Percentiles rank a stretch among this genome's conserved stretches.
Evolutionary conservation across 148 eudicot genomes (phyloP).

Genomic region (Vaccinium vitisidaea): DNA sequence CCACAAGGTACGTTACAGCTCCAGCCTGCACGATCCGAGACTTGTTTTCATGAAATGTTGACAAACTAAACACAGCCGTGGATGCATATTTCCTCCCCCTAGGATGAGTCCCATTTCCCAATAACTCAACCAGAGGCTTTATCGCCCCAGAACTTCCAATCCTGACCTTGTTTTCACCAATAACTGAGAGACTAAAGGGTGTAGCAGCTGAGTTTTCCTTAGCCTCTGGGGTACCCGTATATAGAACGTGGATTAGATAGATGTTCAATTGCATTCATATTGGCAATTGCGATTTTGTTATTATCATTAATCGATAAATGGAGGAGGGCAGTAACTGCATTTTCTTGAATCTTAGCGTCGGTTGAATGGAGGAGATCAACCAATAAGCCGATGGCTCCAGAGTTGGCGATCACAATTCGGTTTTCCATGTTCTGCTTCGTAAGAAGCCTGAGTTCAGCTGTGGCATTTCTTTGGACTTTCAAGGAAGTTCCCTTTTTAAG

Average conservation of each 20-base stretch:
- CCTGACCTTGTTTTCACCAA: conserved; percentile 56
- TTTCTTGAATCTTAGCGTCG: conserved; percentile 60
- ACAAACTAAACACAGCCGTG: conserved; percentile 77
- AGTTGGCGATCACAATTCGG: conserved; percentile 60
- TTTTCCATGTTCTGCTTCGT: conserved; percentile 80
- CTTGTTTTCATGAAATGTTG: conserved; percentile 67
- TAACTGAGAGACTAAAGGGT: conserved; percentile 65
- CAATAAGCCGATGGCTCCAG: conserved; percentile 60
- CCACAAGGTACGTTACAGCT: conserved; percentile 62
- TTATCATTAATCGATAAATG: conserved; percentile 79
- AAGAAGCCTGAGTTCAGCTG: conserved; percentile 59
- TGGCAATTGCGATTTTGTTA: conserved; percentile 70
- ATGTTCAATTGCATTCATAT: conserved; percentile 67
- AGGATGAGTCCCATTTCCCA: conserved; percentile 69
- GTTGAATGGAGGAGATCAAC: conserved; percentile 56
- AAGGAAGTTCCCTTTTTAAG: conserved; percentile 39
- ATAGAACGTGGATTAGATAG: conserved; percentile 73
- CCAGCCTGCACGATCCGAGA: conserved; percentile 66
- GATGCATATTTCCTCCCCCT: conserved; percentile 89
- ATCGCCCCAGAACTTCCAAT: conserved; percentile 80
- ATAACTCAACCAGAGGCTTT: conserved; percentile 64
- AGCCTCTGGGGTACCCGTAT: conserved; percentile 78
- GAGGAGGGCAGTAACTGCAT: conserved; percentile 82
- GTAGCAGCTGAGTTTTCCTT: conserved; percentile 91
- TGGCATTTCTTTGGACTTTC: conserved; percentile 56